These are phyloP conservation scores for Lactarius akahatsu DNA, from an alignment of 768 basidiomycete species.

Conservation along the genomic window DNA sequence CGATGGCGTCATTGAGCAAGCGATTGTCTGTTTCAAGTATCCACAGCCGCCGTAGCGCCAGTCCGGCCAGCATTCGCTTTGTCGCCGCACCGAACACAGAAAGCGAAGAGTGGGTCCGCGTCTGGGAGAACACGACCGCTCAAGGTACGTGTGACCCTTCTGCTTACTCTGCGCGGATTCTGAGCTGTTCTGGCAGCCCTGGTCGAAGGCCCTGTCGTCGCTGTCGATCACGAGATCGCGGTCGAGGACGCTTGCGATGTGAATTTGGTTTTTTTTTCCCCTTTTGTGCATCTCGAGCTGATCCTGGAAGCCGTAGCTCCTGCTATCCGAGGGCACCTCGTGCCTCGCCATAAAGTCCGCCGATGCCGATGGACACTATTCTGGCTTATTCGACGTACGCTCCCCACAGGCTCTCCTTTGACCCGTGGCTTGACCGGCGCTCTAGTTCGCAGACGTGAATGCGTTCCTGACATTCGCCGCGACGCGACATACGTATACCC, in stretches of 20 bases:
- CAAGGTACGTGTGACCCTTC: conserved; percentile 45
- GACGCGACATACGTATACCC: conserved; percentile 64
- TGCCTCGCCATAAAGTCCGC: conserved; percentile 62
- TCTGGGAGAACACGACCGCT: conserved; percentile 57
- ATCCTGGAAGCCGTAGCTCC: conserved; percentile 41
- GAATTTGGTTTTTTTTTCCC: conserved; percentile 29
- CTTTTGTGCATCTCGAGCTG: conserved; percentile 11
- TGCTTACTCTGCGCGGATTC: background rate
- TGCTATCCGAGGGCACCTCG: conserved; percentile 58
- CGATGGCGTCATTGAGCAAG: conserved; percentile 35
- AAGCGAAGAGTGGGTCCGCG: conserved; percentile 53
- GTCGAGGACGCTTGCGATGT: conserved; percentile 86
- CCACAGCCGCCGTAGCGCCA: conserved; percentile 27
- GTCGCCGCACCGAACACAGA: conserved; percentile 38
- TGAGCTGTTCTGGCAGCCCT: conserved; percentile 47
- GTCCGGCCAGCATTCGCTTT: conserved; percentile 29
- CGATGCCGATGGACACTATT: conserved; percentile 34
- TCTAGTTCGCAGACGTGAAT: conserved; percentile 80
- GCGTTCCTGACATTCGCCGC: conserved; percentile 85
- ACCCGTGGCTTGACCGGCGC: background rate
- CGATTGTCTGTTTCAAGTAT: conserved; percentile 36
- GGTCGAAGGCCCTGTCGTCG: conserved; percentile 65
- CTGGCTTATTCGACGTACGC: conserved; percentile 76
- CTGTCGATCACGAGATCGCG: conserved; percentile 64
- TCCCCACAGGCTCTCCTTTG: background rate